Percentiles rank a stretch among this genome's conserved stretches.
These are phyloP conservation scores for Kodamaea sp. DNA, from an alignment of 1,139 yeast species.

Conservation along the genomic window DNA sequence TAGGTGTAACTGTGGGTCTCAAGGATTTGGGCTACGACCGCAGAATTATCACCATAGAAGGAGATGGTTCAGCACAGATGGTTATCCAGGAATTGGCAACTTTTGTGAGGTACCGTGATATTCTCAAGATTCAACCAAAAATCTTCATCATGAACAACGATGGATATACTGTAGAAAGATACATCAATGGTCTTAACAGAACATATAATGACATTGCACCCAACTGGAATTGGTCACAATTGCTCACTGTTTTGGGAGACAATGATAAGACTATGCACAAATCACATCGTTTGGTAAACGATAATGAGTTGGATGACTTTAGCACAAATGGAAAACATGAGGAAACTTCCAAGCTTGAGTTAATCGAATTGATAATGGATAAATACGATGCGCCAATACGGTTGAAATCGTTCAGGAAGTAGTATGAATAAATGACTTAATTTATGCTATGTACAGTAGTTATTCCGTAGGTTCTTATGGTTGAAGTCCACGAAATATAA, in stretches of 20 bases:
- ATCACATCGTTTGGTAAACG: slow-evolving; percentile 33
- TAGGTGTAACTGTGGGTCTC: slow-evolving; percentile 75
- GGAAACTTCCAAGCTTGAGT: slow-evolving; percentile 40
- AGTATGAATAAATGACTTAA: too few species aligned
- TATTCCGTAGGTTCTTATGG: too few species aligned
- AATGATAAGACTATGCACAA: slow-evolving; percentile 32
- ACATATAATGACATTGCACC: slow-evolving; percentile 79
- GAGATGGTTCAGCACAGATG: slow-evolving; percentile 94
- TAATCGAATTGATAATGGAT: slow-evolving; percentile 61
- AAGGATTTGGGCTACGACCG: slow-evolving; percentile 52
- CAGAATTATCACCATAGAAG: slow-evolving; percentile 71
- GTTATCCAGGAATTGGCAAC: slow-evolving; percentile 80
- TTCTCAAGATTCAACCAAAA: slow-evolving; percentile 49
- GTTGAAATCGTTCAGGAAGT: slow-evolving; percentile 6
- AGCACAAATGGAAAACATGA: slow-evolving; percentile 8
- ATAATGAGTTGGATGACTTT: slow-evolving; percentile 27
- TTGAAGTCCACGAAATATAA: too few species aligned
- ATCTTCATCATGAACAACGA: slow-evolving; percentile 74
- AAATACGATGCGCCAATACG: slow-evolving; percentile 56
- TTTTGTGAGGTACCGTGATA: slow-evolving; percentile 52
- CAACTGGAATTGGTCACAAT: slow-evolving; percentile 73
- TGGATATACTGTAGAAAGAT: slow-evolving; percentile 87
- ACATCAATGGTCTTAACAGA: slow-evolving; percentile 75
- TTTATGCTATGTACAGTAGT: too few species aligned
- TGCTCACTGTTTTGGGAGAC: slow-evolving; percentile 73